A percentile compares a stretch with the other conserved stretches of the same genome.
phyloP scores from a whole-genome alignment of 352 stramenopile species.

The Phytophthora crassamura region DNA sequence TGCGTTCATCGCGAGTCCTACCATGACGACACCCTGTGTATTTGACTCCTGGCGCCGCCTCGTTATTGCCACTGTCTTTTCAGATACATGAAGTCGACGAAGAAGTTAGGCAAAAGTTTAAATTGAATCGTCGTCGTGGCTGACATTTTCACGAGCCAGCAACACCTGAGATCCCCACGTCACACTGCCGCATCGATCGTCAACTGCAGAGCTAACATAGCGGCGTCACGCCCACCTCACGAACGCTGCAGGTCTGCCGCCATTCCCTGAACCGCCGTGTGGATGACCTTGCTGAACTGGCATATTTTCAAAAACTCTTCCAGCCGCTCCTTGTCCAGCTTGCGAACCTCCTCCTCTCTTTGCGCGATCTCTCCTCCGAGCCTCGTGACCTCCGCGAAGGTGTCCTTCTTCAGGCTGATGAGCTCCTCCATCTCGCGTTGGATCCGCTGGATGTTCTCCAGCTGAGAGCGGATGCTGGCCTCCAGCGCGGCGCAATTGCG shows the following conservation, averaged over 20 bases:
- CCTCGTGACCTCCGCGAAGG: slow-evolving; percentile 59
- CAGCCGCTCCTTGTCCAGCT: slow-evolving; percentile 56
- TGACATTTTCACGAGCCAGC: slow-evolving; percentile 6
- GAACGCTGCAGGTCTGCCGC: slow-evolving; percentile 11
- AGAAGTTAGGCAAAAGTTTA: background rate
- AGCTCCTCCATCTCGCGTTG: slow-evolving; percentile 66
- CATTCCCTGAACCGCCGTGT: slow-evolving; percentile 44
- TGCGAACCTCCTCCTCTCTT: slow-evolving; percentile 44
- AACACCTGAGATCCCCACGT: background rate
- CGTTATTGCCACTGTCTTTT: too few species aligned
- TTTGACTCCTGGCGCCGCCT: too few species aligned
- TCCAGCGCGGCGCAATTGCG: slow-evolving; percentile 54
- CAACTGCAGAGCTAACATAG: slow-evolving; percentile 12
- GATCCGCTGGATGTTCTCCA: slow-evolving; percentile 37
- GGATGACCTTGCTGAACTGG: slow-evolving; percentile 64
- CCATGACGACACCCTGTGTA: too few species aligned
- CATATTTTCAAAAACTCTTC: slow-evolving; percentile 55
- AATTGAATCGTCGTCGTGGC: slow-evolving; percentile 1
- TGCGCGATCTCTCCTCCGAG: slow-evolving; percentile 56
- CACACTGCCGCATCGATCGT: slow-evolving; percentile 20
- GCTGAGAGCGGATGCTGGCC: slow-evolving; percentile 45
- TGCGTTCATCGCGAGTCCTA: too few species aligned
- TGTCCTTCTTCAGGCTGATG: slow-evolving; percentile 56
- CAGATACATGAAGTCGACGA: background rate
- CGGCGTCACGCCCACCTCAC: slow-evolving; percentile 6